A percentile compares a stretch with the other conserved stretches of the same genome.
Conservation (phyloP, 805 yeast species). For the Wickerhamomyces bovis region DNA sequence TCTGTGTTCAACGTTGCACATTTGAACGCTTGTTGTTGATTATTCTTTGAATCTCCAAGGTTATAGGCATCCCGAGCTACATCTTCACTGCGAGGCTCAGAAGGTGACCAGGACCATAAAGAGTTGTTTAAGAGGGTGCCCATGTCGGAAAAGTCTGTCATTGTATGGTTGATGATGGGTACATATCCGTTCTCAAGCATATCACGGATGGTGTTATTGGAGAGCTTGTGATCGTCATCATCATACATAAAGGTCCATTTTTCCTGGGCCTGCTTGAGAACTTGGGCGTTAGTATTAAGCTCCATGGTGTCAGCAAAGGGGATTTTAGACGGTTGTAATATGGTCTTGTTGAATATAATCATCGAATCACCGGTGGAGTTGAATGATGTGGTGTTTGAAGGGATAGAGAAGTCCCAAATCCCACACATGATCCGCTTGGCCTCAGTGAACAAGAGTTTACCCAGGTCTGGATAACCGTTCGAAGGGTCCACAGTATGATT, state of each 20-base stretch:
- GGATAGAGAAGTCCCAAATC: conserved; percentile 25
- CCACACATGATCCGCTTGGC: conserved; percentile 32
- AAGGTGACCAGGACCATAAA: conserved; percentile 72
- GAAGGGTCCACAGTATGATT: conserved; percentile 6
- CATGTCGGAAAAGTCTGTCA: conserved; percentile 23
- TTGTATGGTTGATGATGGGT: conserved; percentile 49
- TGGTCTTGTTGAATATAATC: conserved; percentile 19
- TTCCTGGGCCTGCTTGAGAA: not conserved
- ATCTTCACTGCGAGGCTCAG: conserved; percentile 39
- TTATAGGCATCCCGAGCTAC: conserved; percentile 14
- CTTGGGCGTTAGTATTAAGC: not conserved
- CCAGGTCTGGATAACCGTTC: conserved; percentile 30
- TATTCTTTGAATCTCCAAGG: conserved; percentile 9
- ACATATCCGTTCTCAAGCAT: conserved; percentile 55
- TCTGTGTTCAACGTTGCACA: conserved; percentile 36
- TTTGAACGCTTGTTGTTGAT: conserved; percentile 29
- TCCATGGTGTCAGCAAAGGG: not conserved
- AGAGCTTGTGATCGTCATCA: conserved; percentile 36
- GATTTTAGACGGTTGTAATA: not conserved
- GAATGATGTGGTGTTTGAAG: conserved; percentile 26
- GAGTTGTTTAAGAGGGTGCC: conserved; percentile 29
- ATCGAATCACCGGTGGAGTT: conserved; percentile 16
- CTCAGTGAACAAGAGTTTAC: conserved; percentile 29
- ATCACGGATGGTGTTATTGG: conserved; percentile 29
- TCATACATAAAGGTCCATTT: conserved; percentile 39